phyloP scores from a whole-genome alignment of 2,329 filamentous ascomycete genomes.

The Coniella vitis region DNA sequence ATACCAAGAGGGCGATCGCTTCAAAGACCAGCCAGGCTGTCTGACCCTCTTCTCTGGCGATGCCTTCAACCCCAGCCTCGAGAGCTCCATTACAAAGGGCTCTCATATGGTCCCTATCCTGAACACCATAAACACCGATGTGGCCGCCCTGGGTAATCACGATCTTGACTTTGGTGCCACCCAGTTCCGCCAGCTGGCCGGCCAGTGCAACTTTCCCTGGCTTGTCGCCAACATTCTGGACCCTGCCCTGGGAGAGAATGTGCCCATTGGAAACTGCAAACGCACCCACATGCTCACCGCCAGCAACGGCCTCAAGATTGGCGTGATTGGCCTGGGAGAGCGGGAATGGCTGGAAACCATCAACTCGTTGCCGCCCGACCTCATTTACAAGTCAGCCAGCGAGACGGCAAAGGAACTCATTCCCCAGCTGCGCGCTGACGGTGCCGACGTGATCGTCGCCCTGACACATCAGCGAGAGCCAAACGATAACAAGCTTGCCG shows the following conservation, averaged over 20 bases:
- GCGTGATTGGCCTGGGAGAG: constrained; percentile 79
- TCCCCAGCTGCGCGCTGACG: constrained; percentile 64
- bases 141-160: constrained; percentile 83
- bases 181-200: constrained; percentile 67
- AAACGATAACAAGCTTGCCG: constrained; percentile 80
- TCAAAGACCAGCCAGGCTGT: constrained; percentile 55
- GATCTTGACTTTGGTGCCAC: constrained; percentile 86
- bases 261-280: constrained; percentile 68
- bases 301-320: constrained; percentile 79
- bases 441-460: constrained; percentile 76
- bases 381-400: constrained; percentile 75
- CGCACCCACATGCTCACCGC: constrained; percentile 71
- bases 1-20: constrained; percentile 59
- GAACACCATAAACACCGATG: constrained; percentile 70
- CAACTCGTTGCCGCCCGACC: constrained; percentile 73
- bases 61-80: constrained; percentile 85
- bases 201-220: constrained; percentile 81
- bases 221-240: constrained; percentile 83
- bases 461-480: constrained; percentile 82
- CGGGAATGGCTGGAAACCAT: constrained; percentile 86
- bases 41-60: constrained; percentile 86
- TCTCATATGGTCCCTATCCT: constrained; percentile 84
- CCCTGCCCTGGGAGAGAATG: constrained; percentile 66
- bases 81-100: constrained; percentile 83
- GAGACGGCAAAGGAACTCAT: constrained; percentile 70